phyloP scores from a whole-genome alignment of 306 rosid species.

The Leucaena leucocephala region DNA sequence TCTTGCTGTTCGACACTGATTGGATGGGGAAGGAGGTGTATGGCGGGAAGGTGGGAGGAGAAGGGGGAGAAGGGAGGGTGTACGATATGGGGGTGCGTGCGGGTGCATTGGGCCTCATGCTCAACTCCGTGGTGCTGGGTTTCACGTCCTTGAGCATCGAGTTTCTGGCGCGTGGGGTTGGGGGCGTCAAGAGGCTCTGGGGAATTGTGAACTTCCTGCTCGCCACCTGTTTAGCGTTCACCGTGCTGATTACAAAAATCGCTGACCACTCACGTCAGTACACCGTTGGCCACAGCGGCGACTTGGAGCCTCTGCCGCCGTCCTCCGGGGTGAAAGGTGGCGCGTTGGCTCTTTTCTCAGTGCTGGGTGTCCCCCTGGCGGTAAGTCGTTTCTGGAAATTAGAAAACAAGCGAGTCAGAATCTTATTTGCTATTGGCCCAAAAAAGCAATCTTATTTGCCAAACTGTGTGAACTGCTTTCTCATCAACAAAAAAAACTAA shows the following conservation, averaged over 20 bases:
- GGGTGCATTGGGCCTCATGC: conserved; percentile 61
- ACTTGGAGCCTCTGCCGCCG: conserved; percentile 21
- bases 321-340: conserved; percentile 42
- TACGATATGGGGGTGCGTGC: conserved; percentile 61
- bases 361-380: conserved; percentile 71
- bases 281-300: too few species aligned
- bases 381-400: conserved; percentile 40
- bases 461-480: too few species aligned
- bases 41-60: conserved; percentile 62
- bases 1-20: conserved; percentile 68
- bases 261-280: conserved; percentile 45
- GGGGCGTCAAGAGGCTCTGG: conserved; percentile 72
- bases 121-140: conserved; percentile 67
- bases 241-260: conserved; percentile 53
- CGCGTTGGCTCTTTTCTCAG: conserved; percentile 54
- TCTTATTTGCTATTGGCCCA: background rate
- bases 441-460: too few species aligned
- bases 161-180: conserved; percentile 47
- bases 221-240: conserved; percentile 47
- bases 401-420: background rate
- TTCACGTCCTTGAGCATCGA: conserved; percentile 54
- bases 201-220: conserved; percentile 66
- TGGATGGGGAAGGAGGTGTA: conserved; percentile 91
- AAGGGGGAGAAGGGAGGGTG: background rate
- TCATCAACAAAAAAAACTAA: background rate